Evolutionary conservation across 2,329 filamentous ascomycete species (phyloP), one percentile per base, ranked within the genome.

Genomic region (Thelonectria discophora): DNA sequence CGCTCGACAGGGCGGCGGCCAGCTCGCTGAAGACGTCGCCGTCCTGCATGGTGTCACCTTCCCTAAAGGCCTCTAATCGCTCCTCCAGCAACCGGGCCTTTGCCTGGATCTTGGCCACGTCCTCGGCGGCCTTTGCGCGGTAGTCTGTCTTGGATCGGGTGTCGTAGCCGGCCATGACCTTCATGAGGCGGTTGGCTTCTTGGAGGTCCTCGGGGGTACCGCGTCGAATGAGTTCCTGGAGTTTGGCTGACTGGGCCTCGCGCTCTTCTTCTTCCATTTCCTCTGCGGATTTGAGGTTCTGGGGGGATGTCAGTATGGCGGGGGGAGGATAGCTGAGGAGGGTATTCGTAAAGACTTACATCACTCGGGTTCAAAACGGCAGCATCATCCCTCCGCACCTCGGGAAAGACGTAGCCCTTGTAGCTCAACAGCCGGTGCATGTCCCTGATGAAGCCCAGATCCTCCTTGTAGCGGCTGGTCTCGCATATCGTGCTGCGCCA

Each of bases 401-500:
- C 93, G 5, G 95, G 95, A 75, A 99, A 99, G 53, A 91, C 87
- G 75, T 99, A 99, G 56, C 95, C 95, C 80, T 99, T 99, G 82
- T 97, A 97, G 75, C 93, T 94, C 71, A 99, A 81, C 69, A 99
- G 80, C 58, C 95, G 86, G 78, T 99, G 95, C 95, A 99, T 99
- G 77, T 99, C 95, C 73, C 95, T 83, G 72, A 99, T 96, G 76
- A 96, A 97, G 6, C 95, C 95, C 69, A 99, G 75, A 74, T 99
- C 95, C 74, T 98, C 94, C 83, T 95, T 97, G 84, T 99, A 97
- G 69, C 94, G 87, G 75, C 93, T 97, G 42, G 94, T 99, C 78
- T 97, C 93, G 83, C 95, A 99, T 84, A 99, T 98, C 53, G 95
- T 99, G 72, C 93, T 88, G 77, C 94, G 88, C 95, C 95, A 99